These are phyloP conservation scores for Salix caprea DNA, from an alignment of 345 rosid species.

Conservation along the genomic window DNA sequence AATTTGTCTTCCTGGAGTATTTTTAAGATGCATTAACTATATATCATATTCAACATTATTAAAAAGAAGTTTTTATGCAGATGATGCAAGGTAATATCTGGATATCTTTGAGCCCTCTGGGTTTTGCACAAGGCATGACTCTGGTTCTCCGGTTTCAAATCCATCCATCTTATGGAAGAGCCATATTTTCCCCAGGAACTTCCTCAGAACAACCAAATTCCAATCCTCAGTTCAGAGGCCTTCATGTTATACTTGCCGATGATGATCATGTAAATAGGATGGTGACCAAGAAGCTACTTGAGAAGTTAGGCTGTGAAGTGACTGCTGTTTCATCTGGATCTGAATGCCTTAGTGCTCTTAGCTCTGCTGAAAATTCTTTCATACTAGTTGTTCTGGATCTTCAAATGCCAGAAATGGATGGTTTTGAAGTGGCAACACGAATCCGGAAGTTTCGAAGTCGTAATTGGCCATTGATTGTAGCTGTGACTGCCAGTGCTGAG, in stretches of 20 bases:
- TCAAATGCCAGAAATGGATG: conserved; percentile 92
- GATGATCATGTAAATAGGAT: conserved; percentile 70
- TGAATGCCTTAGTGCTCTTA: conserved; percentile 70
- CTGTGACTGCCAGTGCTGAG: conserved; percentile 83
- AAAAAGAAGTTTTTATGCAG: conserved; percentile 30
- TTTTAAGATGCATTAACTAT: background rate
- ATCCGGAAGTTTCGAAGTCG: conserved; percentile 73
- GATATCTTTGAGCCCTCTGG: conserved; percentile 58
- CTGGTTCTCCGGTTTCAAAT: conserved; percentile 64
- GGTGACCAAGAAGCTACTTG: conserved; percentile 72
- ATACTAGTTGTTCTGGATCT: conserved; percentile 70
- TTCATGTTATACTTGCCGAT: conserved; percentile 61
- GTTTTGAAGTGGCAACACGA: conserved; percentile 82
- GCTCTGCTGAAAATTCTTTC: conserved; percentile 51
- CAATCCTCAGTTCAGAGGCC: conserved; percentile 58
- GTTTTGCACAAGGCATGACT: conserved; percentile 67
- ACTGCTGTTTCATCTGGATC: conserved; percentile 82
- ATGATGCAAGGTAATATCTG: conserved; percentile 97
- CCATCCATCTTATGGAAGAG: conserved; percentile 44
- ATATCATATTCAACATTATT: background rate
- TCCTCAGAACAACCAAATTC: conserved; percentile 49
- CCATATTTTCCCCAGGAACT: conserved; percentile 27
- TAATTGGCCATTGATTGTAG: conserved; percentile 79
- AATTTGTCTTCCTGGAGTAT: background rate
- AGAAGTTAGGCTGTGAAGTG: conserved; percentile 82